Conservation (phyloP, 305 asterid species). For the Plantago lanceolata region DNA sequence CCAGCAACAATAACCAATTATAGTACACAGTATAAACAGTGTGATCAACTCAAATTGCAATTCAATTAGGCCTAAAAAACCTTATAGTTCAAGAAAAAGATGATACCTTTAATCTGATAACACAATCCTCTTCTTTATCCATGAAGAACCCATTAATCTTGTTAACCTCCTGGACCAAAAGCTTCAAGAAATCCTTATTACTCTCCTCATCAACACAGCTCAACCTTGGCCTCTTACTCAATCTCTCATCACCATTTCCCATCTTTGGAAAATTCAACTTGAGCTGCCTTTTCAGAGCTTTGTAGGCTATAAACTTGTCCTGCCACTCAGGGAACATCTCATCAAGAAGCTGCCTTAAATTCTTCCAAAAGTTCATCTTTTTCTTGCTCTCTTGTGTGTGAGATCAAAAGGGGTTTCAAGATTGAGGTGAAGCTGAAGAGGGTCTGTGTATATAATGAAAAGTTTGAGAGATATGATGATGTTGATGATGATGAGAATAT, state of each 20-base stretch:
- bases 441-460: conserved; percentile 2
- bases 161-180: conserved; percentile 52
- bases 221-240: conserved; percentile 45
- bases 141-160: conserved; percentile 65
- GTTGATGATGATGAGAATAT: conserved; percentile 27
- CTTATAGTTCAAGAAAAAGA: background rate
- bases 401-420: background rate
- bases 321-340: conserved; percentile 71
- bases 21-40: background rate
- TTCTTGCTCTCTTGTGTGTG: background rate
- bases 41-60: background rate
- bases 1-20: background rate
- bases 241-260: conserved; percentile 25
- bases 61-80: no score
- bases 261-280: conserved; percentile 43
- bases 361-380: conserved; percentile 79
- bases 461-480: conserved; percentile 19
- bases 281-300: conserved; percentile 65
- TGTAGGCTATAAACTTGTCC: conserved; percentile 66
- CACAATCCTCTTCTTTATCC: conserved; percentile 66
- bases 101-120: conserved; percentile 55
- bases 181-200: conserved; percentile 53
- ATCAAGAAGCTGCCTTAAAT: conserved; percentile 48
- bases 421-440: background rate
- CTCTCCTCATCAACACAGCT: conserved; percentile 32